Evolutionary conservation across 2,329 filamentous ascomycete species (phyloP).

Genomic region (Xenoacremonium recifei): DNA sequence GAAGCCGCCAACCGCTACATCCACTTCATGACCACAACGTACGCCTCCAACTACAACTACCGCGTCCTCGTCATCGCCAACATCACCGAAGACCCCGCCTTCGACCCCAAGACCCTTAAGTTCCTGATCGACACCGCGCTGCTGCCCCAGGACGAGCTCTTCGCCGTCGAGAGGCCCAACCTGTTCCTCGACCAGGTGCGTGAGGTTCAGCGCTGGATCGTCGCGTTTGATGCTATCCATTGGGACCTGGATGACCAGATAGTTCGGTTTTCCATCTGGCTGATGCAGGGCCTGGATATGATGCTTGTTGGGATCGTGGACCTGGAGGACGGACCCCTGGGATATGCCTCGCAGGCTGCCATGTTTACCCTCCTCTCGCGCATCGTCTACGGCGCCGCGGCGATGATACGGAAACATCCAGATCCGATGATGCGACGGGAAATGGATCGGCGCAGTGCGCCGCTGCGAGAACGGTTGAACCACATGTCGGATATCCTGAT

Average conservation of each 20-base stretch:
- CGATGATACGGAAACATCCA: conserved; percentile 27
- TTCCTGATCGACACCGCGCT: conserved; percentile 45
- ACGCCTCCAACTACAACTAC: conserved; percentile 37
- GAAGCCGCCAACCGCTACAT: conserved; percentile 47
- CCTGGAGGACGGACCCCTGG: conserved; percentile 63
- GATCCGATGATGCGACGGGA: conserved; percentile 10
- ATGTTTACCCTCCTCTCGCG: conserved; percentile 61
- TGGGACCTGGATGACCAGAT: conserved; percentile 24
- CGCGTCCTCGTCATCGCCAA: conserved; percentile 39
- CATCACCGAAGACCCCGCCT: conserved; percentile 31
- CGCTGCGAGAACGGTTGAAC: conserved; percentile 8
- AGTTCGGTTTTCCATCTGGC: conserved; percentile 44
- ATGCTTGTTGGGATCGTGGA: conserved; percentile 35
- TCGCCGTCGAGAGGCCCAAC: conserved; percentile 89
- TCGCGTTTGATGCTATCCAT: conserved; percentile 38
- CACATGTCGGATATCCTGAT: conserved; percentile 30
- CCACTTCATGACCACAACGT: conserved; percentile 38
- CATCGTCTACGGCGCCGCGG: conserved; percentile 39
- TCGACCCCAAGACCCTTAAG: conserved; percentile 27
- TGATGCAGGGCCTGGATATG: conserved; percentile 44
- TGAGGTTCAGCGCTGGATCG: conserved; percentile 69
- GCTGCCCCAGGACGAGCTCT: conserved; percentile 66
- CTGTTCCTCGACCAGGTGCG: conserved; percentile 83
- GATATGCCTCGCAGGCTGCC: conserved; percentile 68
- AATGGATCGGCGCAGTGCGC: conserved; percentile 7